A percentile compares a stretch with the other conserved stretches of the same genome.
Evolutionary conservation across 805 yeast species (phyloP).

Genomic region (Candida qinlingensis): DNA sequence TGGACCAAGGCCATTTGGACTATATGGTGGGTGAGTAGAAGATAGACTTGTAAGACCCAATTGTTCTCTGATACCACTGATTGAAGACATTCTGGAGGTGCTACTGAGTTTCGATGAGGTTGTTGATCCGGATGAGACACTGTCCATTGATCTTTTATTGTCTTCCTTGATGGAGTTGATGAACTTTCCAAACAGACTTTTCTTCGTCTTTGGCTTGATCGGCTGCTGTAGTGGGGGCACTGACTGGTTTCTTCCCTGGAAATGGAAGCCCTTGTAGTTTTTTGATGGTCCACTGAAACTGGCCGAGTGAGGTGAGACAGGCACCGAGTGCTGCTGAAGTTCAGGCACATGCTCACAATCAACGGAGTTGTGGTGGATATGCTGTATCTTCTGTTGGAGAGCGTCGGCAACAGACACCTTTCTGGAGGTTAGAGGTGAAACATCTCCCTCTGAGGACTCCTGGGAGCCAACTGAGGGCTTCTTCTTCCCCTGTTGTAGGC

Average conservation of each 20-base stretch:
- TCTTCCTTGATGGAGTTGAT: constrained; percentile 24
- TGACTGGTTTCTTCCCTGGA: constrained; percentile 21
- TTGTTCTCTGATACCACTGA: constrained; percentile 8
- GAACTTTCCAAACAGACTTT: constrained; percentile 24
- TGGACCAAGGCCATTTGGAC: not conserved
- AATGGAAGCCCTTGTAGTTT: constrained; percentile 28
- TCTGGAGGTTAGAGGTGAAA: constrained; percentile 18
- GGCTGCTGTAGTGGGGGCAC: constrained; percentile 46
- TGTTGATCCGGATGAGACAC: constrained; percentile 3
- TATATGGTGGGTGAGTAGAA: not conserved
- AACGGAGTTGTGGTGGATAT: not conserved
- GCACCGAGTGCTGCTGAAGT: not conserved
- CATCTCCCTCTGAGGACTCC: constrained; percentile 14
- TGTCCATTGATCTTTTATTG: constrained; percentile 4
- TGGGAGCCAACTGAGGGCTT: constrained; percentile 13
- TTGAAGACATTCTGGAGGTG: constrained; percentile 12
- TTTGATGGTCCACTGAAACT: constrained; percentile 12
- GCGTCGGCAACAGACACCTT: constrained; percentile 22
- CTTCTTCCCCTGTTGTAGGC: constrained; percentile 7
- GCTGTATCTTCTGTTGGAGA: not conserved
- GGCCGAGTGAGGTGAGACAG: constrained; percentile 1
- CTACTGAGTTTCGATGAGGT: constrained; percentile 5
- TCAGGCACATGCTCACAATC: not conserved
- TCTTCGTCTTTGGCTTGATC: constrained; percentile 35
- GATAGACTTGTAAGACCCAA: constrained; percentile 4